phyloP scores from a whole-genome alignment of 768 basidiomycete genomes.

The Ramaria rubella region DNA sequence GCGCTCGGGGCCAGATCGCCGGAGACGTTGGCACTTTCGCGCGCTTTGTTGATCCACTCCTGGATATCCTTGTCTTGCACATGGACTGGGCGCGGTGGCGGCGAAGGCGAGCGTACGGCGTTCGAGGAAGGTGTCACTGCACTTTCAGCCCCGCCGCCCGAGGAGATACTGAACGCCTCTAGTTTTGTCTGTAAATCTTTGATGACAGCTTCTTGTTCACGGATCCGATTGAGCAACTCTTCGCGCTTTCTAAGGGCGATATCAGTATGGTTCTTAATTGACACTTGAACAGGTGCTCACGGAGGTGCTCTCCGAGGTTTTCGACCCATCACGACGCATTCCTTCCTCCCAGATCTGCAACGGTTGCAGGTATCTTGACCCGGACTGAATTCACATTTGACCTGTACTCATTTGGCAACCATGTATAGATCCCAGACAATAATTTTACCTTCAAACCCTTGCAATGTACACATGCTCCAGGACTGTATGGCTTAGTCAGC shows the following conservation, averaged over 20 bases:
- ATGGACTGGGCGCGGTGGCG: conserved; percentile 8
- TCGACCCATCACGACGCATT: conserved; percentile 76
- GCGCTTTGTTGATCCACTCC: conserved; percentile 73
- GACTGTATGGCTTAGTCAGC: conserved; percentile 22
- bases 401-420: conserved; percentile 35
- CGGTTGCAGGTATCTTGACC: conserved; percentile 72
- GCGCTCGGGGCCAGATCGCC: conserved; percentile 8
- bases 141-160: conserved; percentile 1
- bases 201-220: conserved; percentile 2
- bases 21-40: conserved; percentile 27
- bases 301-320: conserved; percentile 75
- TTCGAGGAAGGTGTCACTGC: background rate
- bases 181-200: conserved; percentile 39
- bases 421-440: background rate
- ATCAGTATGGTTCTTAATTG: background rate
- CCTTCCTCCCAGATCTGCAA: conserved; percentile 61
- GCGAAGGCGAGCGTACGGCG: conserved; percentile 13
- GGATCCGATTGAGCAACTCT: conserved; percentile 55
- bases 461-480: conserved; percentile 68
- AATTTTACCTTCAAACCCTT: conserved; percentile 45
- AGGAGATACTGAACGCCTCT: conserved; percentile 57
- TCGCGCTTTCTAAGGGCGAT: conserved; percentile 59
- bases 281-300: conserved; percentile 36
- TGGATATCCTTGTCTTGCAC: conserved; percentile 31
- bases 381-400: conserved; percentile 69